phyloP scores from a whole-genome alignment of 2,329 filamentous ascomycete species.

The Triangularia setosa region DNA sequence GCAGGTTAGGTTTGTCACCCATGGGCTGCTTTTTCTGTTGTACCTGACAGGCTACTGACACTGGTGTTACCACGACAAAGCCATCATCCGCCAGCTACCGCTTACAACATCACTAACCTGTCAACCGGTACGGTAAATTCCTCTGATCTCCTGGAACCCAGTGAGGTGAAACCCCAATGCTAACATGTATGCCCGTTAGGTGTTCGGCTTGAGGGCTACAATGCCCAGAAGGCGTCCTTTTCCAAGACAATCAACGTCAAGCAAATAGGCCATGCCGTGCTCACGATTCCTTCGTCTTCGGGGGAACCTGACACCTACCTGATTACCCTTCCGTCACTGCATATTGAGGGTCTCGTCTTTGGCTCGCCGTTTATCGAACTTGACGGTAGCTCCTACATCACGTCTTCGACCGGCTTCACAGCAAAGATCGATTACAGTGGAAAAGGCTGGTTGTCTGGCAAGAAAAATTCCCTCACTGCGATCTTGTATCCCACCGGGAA shows the following conservation, averaged over 20 bases:
- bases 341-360: conserved; percentile 89
- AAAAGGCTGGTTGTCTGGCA: conserved; percentile 90
- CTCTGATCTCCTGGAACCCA: neutral
- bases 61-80: conserved; percentile 40
- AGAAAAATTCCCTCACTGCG: conserved; percentile 88
- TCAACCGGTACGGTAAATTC: conserved; percentile 56
- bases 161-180: neutral
- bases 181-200: neutral
- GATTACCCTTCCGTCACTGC: conserved; percentile 84
- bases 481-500: conserved; percentile 65
- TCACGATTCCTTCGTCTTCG: conserved; percentile 58
- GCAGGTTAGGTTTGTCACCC: conserved; percentile 67
- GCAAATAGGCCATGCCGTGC: conserved; percentile 84
- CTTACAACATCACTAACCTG: conserved; percentile 86
- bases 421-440: conserved; percentile 90
- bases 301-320: conserved; percentile 66
- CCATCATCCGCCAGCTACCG: conserved; percentile 92
- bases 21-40: neutral
- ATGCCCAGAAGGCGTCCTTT: conserved; percentile 94
- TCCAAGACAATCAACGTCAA: conserved; percentile 91
- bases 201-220: conserved; percentile 79
- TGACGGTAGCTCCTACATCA: conserved; percentile 79
- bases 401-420: conserved; percentile 80
- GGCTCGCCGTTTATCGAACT: conserved; percentile 87
- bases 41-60: neutral